These are phyloP conservation scores for Aphanomyces euteiches DNA, from an alignment of 352 stramenopile species.

Conservation along the genomic window DNA sequence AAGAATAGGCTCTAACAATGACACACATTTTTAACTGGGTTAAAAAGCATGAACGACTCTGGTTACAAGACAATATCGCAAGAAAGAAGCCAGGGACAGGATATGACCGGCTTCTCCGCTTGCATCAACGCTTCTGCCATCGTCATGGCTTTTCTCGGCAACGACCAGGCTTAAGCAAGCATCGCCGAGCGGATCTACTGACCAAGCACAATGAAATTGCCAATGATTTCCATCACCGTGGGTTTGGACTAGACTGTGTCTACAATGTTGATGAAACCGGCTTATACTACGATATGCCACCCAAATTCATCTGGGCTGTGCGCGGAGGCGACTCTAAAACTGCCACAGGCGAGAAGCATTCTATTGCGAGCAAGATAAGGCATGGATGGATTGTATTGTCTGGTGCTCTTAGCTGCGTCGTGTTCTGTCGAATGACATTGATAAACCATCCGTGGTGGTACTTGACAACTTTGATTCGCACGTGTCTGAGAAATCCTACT, in stretches of 20 bases:
- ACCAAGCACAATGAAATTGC: background rate
- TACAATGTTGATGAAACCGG: background rate
- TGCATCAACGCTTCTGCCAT: background rate
- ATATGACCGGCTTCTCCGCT: background rate
- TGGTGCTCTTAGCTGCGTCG: background rate
- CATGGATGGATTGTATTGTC: background rate
- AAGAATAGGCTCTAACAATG: too few relatives aligned
- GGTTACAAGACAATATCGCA: too few relatives aligned
- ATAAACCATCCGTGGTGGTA: background rate
- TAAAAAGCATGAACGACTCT: too few relatives aligned
- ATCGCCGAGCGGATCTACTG: background rate
- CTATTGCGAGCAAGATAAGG: background rate
- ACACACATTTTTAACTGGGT: too few relatives aligned
- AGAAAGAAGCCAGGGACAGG: too few relatives aligned
- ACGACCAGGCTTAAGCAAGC: background rate
- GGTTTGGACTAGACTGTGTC: background rate
- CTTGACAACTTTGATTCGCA: constrained; percentile 1
- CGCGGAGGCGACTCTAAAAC: background rate
- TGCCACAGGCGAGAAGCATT: background rate
- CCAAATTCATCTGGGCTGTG: background rate
- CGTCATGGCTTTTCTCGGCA: background rate
- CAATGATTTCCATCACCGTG: background rate
- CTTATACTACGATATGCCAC: too few relatives aligned
- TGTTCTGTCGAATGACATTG: background rate
- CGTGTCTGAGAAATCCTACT: background rate